These are phyloP conservation scores for Ambrosiella xylebori DNA, from an alignment of 2,329 filamentous ascomycete genomes.

Conservation along the genomic window DNA sequence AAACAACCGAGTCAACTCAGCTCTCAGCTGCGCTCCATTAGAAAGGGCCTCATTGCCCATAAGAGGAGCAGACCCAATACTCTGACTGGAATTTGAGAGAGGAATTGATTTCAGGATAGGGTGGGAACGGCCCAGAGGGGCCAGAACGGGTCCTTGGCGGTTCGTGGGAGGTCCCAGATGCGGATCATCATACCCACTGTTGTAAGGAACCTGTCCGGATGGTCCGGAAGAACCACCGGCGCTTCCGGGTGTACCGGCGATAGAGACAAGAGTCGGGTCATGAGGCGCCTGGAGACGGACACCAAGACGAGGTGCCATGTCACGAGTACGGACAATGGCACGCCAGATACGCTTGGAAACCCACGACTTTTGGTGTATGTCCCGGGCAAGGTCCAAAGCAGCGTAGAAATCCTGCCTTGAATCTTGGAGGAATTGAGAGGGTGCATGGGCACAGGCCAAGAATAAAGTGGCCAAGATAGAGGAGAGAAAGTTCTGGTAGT, in stretches of 20 bases:
- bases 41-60: constrained; percentile 13
- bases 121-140: constrained; percentile 5
- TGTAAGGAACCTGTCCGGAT: neutral
- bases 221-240: neutral
- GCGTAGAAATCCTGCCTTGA: constrained; percentile 66
- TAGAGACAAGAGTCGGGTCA: constrained; percentile 12
- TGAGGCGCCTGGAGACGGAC: constrained; percentile 21
- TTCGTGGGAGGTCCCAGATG: neutral
- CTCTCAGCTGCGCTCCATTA: constrained; percentile 34
- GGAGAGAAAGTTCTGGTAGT: constrained; percentile 67
- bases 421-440: constrained; percentile 47
- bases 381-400: constrained; percentile 57
- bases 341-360: constrained; percentile 59
- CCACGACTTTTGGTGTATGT: constrained; percentile 52
- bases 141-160: constrained; percentile 7
- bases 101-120: constrained; percentile 9
- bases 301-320: constrained; percentile 53
- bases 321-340: constrained; percentile 52
- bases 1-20: constrained; percentile 34
- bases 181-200: constrained; percentile 6
- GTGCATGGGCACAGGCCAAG: constrained; percentile 58
- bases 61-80: constrained; percentile 13
- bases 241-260: neutral
- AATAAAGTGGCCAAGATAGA: constrained; percentile 61
- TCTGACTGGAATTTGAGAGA: neutral